Conservation (phyloP, 2,329 filamentous ascomycete genomes). For the Penicillium sp. region DNA sequence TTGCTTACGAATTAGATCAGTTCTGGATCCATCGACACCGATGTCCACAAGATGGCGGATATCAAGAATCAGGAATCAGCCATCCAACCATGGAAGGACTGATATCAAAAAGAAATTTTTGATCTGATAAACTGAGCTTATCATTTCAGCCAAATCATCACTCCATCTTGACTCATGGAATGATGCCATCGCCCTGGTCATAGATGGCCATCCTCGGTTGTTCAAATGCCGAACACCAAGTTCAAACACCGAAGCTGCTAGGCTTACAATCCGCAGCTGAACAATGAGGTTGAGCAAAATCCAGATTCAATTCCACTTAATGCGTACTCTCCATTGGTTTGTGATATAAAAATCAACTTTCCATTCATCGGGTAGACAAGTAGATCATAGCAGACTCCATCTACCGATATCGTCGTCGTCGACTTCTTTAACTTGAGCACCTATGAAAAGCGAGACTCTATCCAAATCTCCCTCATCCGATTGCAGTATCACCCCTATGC, state of each 20-base stretch:
- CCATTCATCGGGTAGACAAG: too few species aligned
- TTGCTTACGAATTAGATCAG: constrained; percentile 43
- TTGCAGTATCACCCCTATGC: constrained; percentile 1
- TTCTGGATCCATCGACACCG: constrained; percentile 10
- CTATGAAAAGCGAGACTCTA: background rate
- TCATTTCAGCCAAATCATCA: background rate
- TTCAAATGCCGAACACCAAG: background rate
- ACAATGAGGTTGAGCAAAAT: too few species aligned
- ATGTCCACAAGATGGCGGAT: background rate
- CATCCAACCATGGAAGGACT: background rate
- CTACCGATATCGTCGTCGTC: background rate
- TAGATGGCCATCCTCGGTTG: background rate
- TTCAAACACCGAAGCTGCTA: constrained; percentile 2
- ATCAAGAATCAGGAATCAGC: background rate
- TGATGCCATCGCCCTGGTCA: constrained; percentile 1
- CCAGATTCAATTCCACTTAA: too few species aligned
- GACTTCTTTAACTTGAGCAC: background rate
- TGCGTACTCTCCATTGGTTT: too few species aligned
- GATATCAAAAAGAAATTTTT: background rate
- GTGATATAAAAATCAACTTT: too few species aligned
- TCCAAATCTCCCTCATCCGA: background rate
- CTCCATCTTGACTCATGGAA: background rate
- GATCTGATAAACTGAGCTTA: background rate
- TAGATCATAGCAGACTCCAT: background rate
- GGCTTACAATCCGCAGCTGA: too few species aligned